Evolutionary conservation across 305 asterid genomes (phyloP).

Genomic region (Coffea humblotiana): DNA sequence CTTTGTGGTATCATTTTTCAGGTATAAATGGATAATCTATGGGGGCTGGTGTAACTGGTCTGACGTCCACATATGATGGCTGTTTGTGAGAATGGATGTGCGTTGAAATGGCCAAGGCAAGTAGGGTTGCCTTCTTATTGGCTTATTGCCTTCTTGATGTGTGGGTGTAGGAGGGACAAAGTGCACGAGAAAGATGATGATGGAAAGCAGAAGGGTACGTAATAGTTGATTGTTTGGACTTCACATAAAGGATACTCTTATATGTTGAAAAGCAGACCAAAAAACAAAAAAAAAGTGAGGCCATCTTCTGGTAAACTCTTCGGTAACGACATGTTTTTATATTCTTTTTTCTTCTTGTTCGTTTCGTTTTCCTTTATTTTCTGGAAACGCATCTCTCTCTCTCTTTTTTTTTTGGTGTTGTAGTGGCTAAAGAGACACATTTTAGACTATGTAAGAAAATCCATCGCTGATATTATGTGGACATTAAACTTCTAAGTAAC

Average conservation of each 20-base stretch:
- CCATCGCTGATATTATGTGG: too few species aligned
- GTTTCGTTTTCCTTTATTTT: not conserved
- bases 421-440: not conserved
- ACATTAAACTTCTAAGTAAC: not conserved
- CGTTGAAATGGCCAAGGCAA: not conserved
- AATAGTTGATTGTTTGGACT: not conserved
- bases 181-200: not conserved
- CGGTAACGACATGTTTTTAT: not conserved
- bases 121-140: not conserved
- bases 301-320: not conserved
- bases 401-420: too few species aligned
- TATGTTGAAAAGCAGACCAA: not conserved
- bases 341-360: not conserved
- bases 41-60: not conserved
- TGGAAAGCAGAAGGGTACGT: not conserved
- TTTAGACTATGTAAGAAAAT: not conserved
- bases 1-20: not conserved
- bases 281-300: not conserved
- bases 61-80: too few species aligned
- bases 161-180: not conserved
- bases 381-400: not conserved
- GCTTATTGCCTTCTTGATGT: not conserved
- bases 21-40: not conserved
- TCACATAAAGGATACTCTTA: not conserved
- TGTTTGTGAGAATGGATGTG: conserved; percentile 4